Percentiles rank a stretch among this genome's conserved stretches.
Conservation (phyloP, 345 rosid genomes). For the Populus davidiana region DNA sequence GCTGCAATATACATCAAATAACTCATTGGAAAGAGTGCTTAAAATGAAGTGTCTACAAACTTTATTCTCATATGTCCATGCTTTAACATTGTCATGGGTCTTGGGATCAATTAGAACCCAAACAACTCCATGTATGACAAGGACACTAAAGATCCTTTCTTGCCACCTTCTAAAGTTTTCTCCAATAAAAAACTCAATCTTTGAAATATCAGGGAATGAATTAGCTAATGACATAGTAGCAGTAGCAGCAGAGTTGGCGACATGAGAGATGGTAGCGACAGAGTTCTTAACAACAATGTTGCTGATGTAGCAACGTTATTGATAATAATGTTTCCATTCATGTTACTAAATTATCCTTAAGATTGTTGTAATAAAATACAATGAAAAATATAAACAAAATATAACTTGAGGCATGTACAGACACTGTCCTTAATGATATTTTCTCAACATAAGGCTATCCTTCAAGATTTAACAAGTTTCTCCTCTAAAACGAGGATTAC, state of each 20-base stretch:
- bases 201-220: neutral
- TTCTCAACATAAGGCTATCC: rapidly evolving
- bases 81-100: rapidly evolving
- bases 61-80: neutral
- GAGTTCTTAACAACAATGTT: too few species aligned
- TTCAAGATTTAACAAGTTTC: too few species aligned
- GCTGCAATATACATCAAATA: neutral
- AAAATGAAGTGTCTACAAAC: neutral
- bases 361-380: too few species aligned
- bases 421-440: too few species aligned
- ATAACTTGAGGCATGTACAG: rapidly evolving
- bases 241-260: too few species aligned
- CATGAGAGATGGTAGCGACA: too few species aligned
- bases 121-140: neutral
- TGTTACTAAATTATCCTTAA: too few species aligned
- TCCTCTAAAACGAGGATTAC: neutral
- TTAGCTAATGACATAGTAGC: too few species aligned
- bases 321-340: too few species aligned
- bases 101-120: neutral
- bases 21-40: neutral
- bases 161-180: neutral
- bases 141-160: neutral
- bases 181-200: neutral
- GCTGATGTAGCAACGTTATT: too few species aligned
- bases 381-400: too few species aligned